Conservation (phyloP, 2,329 filamentous ascomycete genomes). For the Penicillium glabrum region DNA sequence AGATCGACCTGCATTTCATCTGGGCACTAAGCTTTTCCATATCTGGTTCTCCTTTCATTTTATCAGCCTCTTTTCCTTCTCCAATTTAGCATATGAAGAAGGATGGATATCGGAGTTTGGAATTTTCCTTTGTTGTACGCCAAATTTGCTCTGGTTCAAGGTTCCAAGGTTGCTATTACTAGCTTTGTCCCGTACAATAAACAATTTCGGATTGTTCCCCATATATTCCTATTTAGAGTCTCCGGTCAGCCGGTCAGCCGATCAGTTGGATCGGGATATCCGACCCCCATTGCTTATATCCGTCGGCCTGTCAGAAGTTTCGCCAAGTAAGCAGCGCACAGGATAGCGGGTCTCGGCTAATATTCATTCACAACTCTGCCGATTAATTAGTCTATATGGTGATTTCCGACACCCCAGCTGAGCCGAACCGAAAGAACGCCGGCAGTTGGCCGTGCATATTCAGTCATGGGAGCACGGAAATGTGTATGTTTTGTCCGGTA, state of each 20-base stretch:
- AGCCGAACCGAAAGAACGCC: not conserved
- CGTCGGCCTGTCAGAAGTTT: not conserved
- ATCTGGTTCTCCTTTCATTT: not conserved
- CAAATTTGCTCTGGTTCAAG: not conserved
- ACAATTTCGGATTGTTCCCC: no score
- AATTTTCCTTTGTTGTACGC: not conserved
- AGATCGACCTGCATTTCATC: slow-evolving; percentile 5
- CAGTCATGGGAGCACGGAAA: no score
- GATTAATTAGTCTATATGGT: not conserved
- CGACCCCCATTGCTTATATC: not conserved
- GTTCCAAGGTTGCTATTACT: not conserved
- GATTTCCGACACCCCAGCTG: not conserved
- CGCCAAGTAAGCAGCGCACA: not conserved
- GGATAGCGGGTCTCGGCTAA: not conserved
- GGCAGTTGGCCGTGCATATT: not conserved
- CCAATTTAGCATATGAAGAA: slow-evolving; percentile 13
- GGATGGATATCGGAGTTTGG: slow-evolving; percentile 8
- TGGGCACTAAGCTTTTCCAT: not conserved
- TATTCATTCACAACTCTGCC: not conserved
- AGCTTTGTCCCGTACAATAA: no score
- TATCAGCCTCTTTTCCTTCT: not conserved
- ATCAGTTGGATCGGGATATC: no score
- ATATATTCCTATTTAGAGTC: not conserved
- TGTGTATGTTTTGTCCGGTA: no score
- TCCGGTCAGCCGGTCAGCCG: not conserved